A percentile compares a stretch with the other conserved stretches of the same genome.
These are phyloP conservation scores for Papiliotrema fonsecae DNA, from an alignment of 1,284 basidiomycete genomes.

Conservation along the genomic window DNA sequence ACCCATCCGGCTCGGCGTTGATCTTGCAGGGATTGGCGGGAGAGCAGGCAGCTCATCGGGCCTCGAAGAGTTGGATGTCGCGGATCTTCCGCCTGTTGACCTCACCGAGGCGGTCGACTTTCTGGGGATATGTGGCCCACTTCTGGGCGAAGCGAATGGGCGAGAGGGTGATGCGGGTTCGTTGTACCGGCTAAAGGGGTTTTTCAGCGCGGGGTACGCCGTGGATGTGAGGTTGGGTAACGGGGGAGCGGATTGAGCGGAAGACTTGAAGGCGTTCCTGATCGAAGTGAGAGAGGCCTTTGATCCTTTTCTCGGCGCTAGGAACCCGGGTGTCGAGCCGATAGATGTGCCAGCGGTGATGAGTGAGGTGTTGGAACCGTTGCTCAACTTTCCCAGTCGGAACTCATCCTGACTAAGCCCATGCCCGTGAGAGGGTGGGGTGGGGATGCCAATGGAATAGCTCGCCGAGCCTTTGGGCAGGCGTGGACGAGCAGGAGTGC, in stretches of 20 bases:
- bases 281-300: slow-evolving; percentile 63
- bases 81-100: slow-evolving; percentile 34
- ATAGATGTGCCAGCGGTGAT: slow-evolving; percentile 27
- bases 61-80: slow-evolving; percentile 36
- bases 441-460: slow-evolving; percentile 15
- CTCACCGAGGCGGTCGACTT: slow-evolving; percentile 35
- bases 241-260: slow-evolving; percentile 25
- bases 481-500: slow-evolving; percentile 25
- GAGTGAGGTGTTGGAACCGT: slow-evolving; percentile 49
- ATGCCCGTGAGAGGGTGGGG: slow-evolving; percentile 8
- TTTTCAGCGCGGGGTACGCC: slow-evolving; percentile 41
- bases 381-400: slow-evolving; percentile 38
- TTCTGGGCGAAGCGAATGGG: slow-evolving; percentile 12
- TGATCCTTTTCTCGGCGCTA: slow-evolving; percentile 65
- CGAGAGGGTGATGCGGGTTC: slow-evolving; percentile 25
- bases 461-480: slow-evolving; percentile 20
- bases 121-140: slow-evolving; percentile 18
- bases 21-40: slow-evolving; percentile 33
- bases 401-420: slow-evolving; percentile 8
- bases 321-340: slow-evolving; percentile 21
- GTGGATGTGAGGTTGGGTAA: slow-evolving; percentile 27
- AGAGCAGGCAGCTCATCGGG: slow-evolving; percentile 38
- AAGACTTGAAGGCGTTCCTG: slow-evolving; percentile 74
- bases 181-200: slow-evolving; percentile 42
- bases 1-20: slow-evolving; percentile 30